A percentile compares a stretch with the other conserved stretches of the same genome.
Conservation (phyloP, 495 filamentous ascomycete genomes). For the Lepidopterella palustris region DNA sequence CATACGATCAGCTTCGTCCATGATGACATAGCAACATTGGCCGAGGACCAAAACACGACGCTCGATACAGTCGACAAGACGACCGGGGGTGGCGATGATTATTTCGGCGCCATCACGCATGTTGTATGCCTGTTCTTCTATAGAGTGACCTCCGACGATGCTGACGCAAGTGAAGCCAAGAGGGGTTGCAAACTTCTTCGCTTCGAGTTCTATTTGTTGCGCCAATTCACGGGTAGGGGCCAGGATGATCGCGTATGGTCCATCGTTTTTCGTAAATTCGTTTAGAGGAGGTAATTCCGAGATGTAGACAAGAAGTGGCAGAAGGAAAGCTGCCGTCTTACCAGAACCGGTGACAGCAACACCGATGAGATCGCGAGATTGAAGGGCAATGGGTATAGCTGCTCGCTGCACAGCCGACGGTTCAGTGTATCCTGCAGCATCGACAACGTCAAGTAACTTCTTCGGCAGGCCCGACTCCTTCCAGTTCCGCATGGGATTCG, state of each 20-base stretch:
- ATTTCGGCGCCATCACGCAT: constrained; percentile 96
- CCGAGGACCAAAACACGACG: constrained; percentile 82
- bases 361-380: constrained; percentile 90
- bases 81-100: constrained; percentile 95
- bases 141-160: constrained; percentile 92
- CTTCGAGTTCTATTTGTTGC: constrained; percentile 94
- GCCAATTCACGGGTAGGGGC: constrained; percentile 98
- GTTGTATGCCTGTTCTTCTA: constrained; percentile 91
- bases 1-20: constrained; percentile 99
- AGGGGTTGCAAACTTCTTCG: constrained; percentile 84
- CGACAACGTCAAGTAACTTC: constrained; percentile 74
- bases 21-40: constrained; percentile 97
- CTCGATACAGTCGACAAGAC: constrained; percentile 95
- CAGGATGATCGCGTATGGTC: constrained; percentile 92
- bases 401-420: constrained; percentile 90
- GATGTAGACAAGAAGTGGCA: constrained; percentile 95
- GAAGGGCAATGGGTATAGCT: constrained; percentile 90
- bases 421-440: constrained; percentile 84
- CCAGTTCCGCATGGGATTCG: constrained; percentile 97
- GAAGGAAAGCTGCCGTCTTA: constrained; percentile 93
- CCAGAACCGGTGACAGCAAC: constrained; percentile 98
- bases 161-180: constrained; percentile 93
- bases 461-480: constrained; percentile 75
- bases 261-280: constrained; percentile 87
- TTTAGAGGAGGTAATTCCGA: constrained; percentile 79